Evolutionary conservation across 345 rosid species (phyloP), one percentile per base, ranked within the genome.

Genomic region (Populus deltoides): DNA sequence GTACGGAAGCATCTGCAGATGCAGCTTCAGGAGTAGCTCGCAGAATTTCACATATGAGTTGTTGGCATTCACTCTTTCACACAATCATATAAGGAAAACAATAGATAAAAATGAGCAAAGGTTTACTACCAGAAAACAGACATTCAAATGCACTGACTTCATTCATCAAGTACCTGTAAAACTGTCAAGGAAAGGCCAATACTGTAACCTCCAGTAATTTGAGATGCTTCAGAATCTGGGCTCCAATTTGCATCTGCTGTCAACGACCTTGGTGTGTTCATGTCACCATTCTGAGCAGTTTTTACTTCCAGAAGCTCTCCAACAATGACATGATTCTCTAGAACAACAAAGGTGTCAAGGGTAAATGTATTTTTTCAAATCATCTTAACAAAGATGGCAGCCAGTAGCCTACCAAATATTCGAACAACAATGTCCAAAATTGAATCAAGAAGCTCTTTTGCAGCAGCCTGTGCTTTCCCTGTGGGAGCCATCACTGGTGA

Each of bases 1-100:
- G 99, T 70, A 91, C 94, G 77, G 95, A 94, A 77, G 97, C 93
- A 90, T 96, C 99, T 51, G 97, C 97, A 68, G 98, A 89, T 76
- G 99, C 90, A 86, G 99, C 97, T 88, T 96, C 98, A 69, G 98
- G 99, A 71, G 98, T 96, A 82, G 99, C 97, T 87, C 99, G 89
- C 78, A 96, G 87, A 88, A 96, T 91, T 86, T 96, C 99, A 81
- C 99, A 96, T 77, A 96, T 92, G 74, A 96, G 97, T 89, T 96
- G 99, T 85, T 96, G 99, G 86, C 98, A 93, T 86, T 96, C 99
- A 86, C 99, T 96, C 99, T 96, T 82, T 67, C 55, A 72, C 77
- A 82, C 47, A 73, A 83, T 31, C 66, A 63, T 80, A 69, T 38
- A 66, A 66, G 39, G 25, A 67, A 72, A 72, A 49, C 70, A 79